Conservation (phyloP, 1,139 yeast genomes). For the Debaryomycetaceae sp. region DNA sequence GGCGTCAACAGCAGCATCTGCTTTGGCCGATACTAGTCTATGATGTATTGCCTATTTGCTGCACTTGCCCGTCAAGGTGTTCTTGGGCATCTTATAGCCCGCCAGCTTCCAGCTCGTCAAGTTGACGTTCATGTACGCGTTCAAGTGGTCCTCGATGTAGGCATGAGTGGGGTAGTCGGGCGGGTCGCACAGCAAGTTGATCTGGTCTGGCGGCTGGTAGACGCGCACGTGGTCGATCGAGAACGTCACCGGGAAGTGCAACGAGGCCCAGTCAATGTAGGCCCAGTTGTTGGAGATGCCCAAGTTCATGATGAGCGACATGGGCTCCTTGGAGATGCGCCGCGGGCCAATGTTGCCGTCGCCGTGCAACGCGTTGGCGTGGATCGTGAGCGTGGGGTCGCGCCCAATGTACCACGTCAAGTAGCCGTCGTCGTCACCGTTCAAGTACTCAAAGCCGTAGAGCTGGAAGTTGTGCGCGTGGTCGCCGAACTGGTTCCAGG, state of each 20-base stretch:
- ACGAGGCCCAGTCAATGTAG: slow-evolving; percentile 26
- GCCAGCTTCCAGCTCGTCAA: slow-evolving; percentile 20
- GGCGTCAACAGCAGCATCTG: slow-evolving; percentile 83
- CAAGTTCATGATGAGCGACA: slow-evolving; percentile 24
- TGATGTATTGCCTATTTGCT: neutral
- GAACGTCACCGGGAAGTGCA: slow-evolving; percentile 23
- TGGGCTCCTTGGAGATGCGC: slow-evolving; percentile 23
- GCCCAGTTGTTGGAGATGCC: slow-evolving; percentile 30
- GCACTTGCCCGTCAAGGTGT: slow-evolving; percentile 12
- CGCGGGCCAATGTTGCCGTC: slow-evolving; percentile 26
- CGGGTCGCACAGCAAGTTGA: slow-evolving; percentile 24
- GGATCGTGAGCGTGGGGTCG: slow-evolving; percentile 20
- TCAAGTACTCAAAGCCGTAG: slow-evolving; percentile 23
- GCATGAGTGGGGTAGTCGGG: slow-evolving; percentile 21
- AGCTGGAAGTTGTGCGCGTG: slow-evolving; percentile 18
- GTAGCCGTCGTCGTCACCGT: slow-evolving; percentile 20
- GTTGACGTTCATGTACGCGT: slow-evolving; percentile 21
- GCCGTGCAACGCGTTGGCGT: slow-evolving; percentile 22
- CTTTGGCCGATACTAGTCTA: slow-evolving; percentile 30
- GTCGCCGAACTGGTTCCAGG: slow-evolving; percentile 24
- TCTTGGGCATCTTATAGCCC: slow-evolving; percentile 22
- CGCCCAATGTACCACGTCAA: slow-evolving; percentile 25
- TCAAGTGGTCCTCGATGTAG: slow-evolving; percentile 19
- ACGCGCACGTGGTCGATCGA: slow-evolving; percentile 23
- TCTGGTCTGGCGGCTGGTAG: slow-evolving; percentile 21